These are phyloP conservation scores for Saxophila tyrrhenica DNA, from an alignment of 495 filamentous ascomycete genomes.

Conservation along the genomic window DNA sequence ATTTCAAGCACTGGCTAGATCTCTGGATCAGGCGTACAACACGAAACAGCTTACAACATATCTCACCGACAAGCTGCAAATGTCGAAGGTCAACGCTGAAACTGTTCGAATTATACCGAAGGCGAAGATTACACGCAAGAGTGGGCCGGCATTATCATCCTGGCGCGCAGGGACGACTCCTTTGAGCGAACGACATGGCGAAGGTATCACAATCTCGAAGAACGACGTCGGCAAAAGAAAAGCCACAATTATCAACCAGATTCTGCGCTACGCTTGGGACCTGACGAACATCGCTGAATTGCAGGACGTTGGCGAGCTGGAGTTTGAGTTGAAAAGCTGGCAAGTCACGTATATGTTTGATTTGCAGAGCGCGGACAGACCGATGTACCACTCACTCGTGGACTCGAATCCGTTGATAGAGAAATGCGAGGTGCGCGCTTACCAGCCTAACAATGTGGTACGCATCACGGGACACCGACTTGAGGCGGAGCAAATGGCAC, in stretches of 20 bases:
- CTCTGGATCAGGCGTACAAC: conserved; percentile 8
- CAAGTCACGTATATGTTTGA: conserved; percentile 12
- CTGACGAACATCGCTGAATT: conserved; percentile 3
- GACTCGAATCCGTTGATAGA: conserved; percentile 8
- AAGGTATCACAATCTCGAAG: background rate
- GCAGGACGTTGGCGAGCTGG: conserved; percentile 10
- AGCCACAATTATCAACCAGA: conserved; percentile 2
- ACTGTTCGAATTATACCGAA: background rate
- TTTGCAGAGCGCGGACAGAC: background rate
- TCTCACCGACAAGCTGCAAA: background rate
- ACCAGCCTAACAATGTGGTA: conserved; percentile 6
- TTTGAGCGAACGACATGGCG: conserved; percentile 1
- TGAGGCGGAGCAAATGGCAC: conserved; percentile 10
- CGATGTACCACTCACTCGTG: background rate
- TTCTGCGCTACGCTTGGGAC: conserved; percentile 12
- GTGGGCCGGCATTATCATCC: background rate
- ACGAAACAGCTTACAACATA: conserved; percentile 6
- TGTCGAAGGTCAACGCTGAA: background rate
- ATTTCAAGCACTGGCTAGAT: background rate
- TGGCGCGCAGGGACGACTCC: conserved; percentile 12
- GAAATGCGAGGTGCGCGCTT: conserved; percentile 1
- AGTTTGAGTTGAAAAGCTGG: conserved; percentile 6
- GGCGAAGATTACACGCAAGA: background rate
- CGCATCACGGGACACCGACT: conserved; percentile 13
- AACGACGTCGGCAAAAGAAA: conserved; percentile 7